Evolutionary conservation across 192 early-diverging fungal genomes (phyloP).

Genomic region (Coemansia sp.): DNA sequence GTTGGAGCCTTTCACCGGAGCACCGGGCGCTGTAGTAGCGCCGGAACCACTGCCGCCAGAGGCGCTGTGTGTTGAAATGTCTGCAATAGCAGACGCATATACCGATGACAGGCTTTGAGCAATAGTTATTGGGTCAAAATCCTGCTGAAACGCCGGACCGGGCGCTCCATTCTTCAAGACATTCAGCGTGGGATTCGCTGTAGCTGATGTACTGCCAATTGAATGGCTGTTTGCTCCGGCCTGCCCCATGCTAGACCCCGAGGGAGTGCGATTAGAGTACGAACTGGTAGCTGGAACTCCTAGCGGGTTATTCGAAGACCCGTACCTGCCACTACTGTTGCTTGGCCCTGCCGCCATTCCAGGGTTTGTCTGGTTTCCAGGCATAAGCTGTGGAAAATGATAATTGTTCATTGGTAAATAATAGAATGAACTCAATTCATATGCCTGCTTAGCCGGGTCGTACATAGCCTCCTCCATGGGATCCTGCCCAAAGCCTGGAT

Average conservation of each 20-base stretch:
- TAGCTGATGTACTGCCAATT: background rate
- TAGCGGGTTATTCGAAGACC: background rate
- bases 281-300: conserved; percentile 12
- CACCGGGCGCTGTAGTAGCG: background rate
- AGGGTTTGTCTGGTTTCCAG: background rate
- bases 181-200: background rate
- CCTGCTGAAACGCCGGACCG: conserved; percentile 9
- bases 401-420: conserved; percentile 41
- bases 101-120: conserved; percentile 51
- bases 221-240: background rate
- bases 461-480: conserved; percentile 36
- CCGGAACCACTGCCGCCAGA: background rate
- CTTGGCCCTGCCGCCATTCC: conserved; percentile 25
- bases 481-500: conserved; percentile 46
- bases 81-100: conserved; percentile 43
- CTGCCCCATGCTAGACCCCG: conserved; percentile 29
- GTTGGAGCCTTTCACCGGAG: conserved; percentile 15
- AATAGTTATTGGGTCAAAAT: conserved; percentile 38
- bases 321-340: conserved; percentile 6
- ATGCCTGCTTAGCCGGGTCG: conserved; percentile 48
- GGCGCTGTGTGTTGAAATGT: conserved; percentile 7
- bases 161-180: background rate
- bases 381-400: conserved; percentile 26
- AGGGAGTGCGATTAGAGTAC: conserved; percentile 27
- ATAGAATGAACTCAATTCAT: conserved; percentile 45